phyloP scores from a whole-genome alignment of 768 basidiomycete species.

The Hemileccinum rubropunctum region DNA sequence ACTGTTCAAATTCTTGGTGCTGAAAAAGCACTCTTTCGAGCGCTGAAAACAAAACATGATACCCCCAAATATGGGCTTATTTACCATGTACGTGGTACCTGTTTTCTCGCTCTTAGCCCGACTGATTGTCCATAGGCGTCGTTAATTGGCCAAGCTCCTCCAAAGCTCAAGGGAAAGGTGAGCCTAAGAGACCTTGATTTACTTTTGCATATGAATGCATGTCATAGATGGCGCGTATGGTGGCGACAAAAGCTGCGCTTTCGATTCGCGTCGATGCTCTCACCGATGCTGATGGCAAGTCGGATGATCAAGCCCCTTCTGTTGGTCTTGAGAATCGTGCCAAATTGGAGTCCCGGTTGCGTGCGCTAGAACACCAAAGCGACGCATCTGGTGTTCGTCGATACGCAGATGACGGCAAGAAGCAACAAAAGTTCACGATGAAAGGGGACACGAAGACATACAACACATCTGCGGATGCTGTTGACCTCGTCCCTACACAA shows the following conservation, averaged over 20 bases:
- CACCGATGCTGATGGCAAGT: constrained; percentile 88
- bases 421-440: constrained; percentile 82
- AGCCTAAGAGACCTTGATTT: constrained; percentile 9
- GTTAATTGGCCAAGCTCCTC: constrained; percentile 94
- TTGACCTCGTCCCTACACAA: constrained; percentile 84
- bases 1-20: constrained; percentile 77
- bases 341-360: constrained; percentile 92
- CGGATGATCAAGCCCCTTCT: constrained; percentile 73
- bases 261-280: constrained; percentile 98
- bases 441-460: constrained; percentile 76
- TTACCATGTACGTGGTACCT: constrained; percentile 72
- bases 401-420: constrained; percentile 57
- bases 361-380: constrained; percentile 79
- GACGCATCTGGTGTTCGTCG: constrained; percentile 73
- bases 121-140: constrained; percentile 59
- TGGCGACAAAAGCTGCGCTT: constrained; percentile 95
- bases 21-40: constrained; percentile 75
- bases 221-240: constrained; percentile 95
- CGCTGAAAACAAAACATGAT: constrained; percentile 83
- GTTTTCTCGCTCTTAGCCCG: not conserved
- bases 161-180: constrained; percentile 96
- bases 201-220: constrained; percentile 1
- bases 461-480: constrained; percentile 81
- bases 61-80: constrained; percentile 99
- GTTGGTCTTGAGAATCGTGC: constrained; percentile 92